Conservation (phyloP, 768 basidiomycete genomes). For the Serendipita sp. region DNA sequence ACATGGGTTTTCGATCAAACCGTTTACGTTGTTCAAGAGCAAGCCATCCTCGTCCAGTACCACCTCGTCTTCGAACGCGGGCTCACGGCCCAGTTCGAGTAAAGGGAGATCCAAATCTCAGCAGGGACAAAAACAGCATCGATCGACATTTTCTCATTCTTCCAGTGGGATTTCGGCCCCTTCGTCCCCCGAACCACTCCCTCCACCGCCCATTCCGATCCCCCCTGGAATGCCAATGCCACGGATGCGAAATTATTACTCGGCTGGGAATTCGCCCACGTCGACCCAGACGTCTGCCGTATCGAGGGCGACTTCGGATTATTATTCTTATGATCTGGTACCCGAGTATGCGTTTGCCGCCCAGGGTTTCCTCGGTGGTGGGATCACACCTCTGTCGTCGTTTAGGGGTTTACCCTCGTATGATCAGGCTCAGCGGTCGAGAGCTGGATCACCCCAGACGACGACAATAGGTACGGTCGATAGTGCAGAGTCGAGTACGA, state of each 20-base stretch:
- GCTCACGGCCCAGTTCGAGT: background rate
- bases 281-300: background rate
- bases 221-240: background rate
- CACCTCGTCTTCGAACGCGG: slow-evolving; percentile 1
- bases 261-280: background rate
- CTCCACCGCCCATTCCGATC: background rate
- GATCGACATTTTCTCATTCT: slow-evolving; percentile 8
- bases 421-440: slow-evolving; percentile 37
- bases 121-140: background rate
- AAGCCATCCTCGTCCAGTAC: background rate
- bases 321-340: slow-evolving; percentile 28
- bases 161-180: slow-evolving; percentile 3
- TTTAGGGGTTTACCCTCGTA: slow-evolving; percentile 73
- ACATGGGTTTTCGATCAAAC: background rate
- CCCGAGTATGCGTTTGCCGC: slow-evolving; percentile 77
- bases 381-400: slow-evolving; percentile 69
- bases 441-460: background rate
- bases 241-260: background rate
- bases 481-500: background rate
- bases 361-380: slow-evolving; percentile 73
- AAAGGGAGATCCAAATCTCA: background rate
- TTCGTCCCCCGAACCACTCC: slow-evolving; percentile 6
- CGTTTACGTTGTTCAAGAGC: slow-evolving; percentile 1
- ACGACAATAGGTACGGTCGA: background rate
- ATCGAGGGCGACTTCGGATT: background rate